phyloP scores from a whole-genome alignment of 1,139 yeast species.

The Maudiozyma humilis region DNA sequence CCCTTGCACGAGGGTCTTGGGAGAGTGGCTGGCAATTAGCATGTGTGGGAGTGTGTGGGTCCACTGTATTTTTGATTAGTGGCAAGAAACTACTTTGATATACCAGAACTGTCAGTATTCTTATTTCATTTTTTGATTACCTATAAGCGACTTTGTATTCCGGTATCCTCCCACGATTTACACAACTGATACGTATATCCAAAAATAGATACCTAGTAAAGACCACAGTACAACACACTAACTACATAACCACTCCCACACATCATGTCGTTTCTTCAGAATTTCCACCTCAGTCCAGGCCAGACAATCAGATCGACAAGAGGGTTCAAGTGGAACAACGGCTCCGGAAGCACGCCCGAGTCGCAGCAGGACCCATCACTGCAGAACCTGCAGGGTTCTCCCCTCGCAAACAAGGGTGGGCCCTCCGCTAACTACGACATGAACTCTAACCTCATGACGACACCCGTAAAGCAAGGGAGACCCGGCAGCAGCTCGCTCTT shows the following conservation, averaged over 20 bases:
- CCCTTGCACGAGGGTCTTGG: too few relatives aligned
- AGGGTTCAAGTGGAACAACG: conserved; percentile 33
- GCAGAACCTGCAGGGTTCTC: conserved; percentile 1
- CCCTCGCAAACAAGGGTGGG: conserved; percentile 1
- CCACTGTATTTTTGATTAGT: too few relatives aligned
- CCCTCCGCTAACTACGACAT: conserved; percentile 2
- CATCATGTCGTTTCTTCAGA: conserved; percentile 27
- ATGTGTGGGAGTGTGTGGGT: too few relatives aligned
- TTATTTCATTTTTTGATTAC: not conserved
- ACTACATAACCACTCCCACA: too few relatives aligned
- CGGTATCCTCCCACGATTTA: not conserved
- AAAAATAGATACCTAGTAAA: not conserved
- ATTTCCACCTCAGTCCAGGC: conserved; percentile 30
- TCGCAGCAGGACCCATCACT: conserved; percentile 2
- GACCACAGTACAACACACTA: not conserved
- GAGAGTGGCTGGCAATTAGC: too few relatives aligned
- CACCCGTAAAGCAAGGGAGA: conserved; percentile 8
- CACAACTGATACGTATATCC: not conserved
- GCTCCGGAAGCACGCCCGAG: conserved; percentile 6
- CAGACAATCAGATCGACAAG: conserved; percentile 33
- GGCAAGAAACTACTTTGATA: too few relatives aligned
- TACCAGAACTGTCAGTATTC: too few relatives aligned
- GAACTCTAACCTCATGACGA: conserved; percentile 4
- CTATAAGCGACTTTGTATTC: not conserved
- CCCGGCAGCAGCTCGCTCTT: not conserved